These are phyloP conservation scores for Lepidium sativum DNA, from an alignment of 345 rosid species.

Conservation along the genomic window DNA sequence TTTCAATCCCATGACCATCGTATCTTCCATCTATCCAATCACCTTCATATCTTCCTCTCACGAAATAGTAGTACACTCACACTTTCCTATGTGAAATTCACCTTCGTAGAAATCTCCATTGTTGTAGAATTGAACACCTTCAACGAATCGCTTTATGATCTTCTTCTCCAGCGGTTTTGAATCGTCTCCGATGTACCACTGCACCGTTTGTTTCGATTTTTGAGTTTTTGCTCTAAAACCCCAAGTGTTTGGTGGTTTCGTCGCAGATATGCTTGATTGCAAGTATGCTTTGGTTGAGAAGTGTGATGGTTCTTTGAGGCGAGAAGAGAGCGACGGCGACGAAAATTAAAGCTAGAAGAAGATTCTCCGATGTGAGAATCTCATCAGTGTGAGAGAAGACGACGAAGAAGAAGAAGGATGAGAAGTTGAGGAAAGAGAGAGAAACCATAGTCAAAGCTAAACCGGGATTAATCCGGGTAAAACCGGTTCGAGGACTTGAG, in stretches of 20 bases:
- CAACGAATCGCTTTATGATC: slow-evolving; percentile 23
- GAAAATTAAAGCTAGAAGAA: slow-evolving; percentile 60
- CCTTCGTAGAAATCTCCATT: slow-evolving; percentile 95
- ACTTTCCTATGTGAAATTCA: slow-evolving; percentile 72
- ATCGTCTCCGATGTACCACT: slow-evolving; percentile 72
- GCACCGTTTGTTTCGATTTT: slow-evolving; percentile 41
- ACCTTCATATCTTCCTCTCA: slow-evolving; percentile 81
- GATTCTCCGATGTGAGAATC: slow-evolving; percentile 65
- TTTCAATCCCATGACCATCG: slow-evolving; percentile 86
- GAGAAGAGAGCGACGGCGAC: slow-evolving; percentile 68
- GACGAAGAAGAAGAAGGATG: slow-evolving; percentile 47
- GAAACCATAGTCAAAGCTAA: slow-evolving; percentile 49
- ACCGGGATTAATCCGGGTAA: slow-evolving; percentile 47
- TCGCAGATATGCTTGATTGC: slow-evolving; percentile 41
- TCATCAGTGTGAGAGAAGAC: slow-evolving; percentile 53
- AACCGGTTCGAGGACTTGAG: slow-evolving; percentile 40
- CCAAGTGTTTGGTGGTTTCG: slow-evolving; percentile 31
- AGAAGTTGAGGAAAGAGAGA: slow-evolving; percentile 37
- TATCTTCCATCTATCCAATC: slow-evolving; percentile 91
- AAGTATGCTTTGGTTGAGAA: slow-evolving; percentile 38
- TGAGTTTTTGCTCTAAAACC: slow-evolving; percentile 17
- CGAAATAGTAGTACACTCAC: slow-evolving; percentile 76
- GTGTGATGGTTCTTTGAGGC: slow-evolving; percentile 60
- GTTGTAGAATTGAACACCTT: slow-evolving; percentile 85
- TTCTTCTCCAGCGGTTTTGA: slow-evolving; percentile 16